Evolutionary conservation across 495 filamentous ascomycete species (phyloP), one percentile per base, ranked within the genome.

Genomic region (Neurospora sp.): DNA sequence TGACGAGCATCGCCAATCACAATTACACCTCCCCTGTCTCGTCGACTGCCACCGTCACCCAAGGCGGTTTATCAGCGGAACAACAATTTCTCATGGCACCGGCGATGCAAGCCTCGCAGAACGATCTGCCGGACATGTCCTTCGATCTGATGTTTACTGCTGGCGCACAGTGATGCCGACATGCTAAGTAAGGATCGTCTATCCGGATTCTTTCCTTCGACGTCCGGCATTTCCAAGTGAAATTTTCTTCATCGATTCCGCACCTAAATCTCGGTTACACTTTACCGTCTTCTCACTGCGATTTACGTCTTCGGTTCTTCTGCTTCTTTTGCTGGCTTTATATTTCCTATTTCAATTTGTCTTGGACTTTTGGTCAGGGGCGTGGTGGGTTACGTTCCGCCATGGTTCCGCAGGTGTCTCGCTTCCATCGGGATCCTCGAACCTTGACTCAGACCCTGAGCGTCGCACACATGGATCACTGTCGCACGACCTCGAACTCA

Each of bases 31-130:
- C 82, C 3, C 75, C 83, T 0, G 72, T 81, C n/a, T 84, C 83
- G 4, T 84, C 83, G 14, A 79, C 79, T 0, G 79, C 82, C 3
- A 83, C 82, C 8, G 74, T 85, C 70, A 84, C 82, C 3, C 82
- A 83, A 44, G 73, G 77, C 48, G 72, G 22, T 16, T 20, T 73
- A 10, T 80, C 75, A 37, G 44, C 68, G 20, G 71, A 79, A 40
- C 74, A 74, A 27, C 70, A 74, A n/a, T 53, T 78, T 16, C 72
- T 76, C 39, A 61, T 73, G 3, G 22, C 61, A 3, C 37, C 53
- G 2, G 14, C 68, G 8, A 73, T 78, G 74, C 71, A 72, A 37
- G 48, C 38, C 1, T 9, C 39, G 0, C 45, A 44, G 18, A 75
- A 77, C 45, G 78, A 80, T 12, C 18, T 78, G 18, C 61, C 73